phyloP scores from a whole-genome alignment of 371 early-diverging fungal genomes.

The Neoconidiobolus thromboides region DNA sequence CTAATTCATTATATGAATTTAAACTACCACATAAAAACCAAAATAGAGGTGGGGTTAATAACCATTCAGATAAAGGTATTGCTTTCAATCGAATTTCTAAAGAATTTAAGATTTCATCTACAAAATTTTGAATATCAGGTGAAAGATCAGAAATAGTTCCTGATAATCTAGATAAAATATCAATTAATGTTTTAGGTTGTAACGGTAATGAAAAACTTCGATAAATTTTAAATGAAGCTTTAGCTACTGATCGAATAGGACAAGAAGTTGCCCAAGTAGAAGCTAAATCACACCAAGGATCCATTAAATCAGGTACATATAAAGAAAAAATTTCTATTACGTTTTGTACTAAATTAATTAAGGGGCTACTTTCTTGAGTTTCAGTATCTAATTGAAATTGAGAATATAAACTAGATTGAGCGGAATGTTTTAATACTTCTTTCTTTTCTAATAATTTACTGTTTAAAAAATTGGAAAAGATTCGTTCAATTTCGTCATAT shows the following conservation, averaged over 20 bases:
- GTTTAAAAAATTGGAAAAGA: not conserved
- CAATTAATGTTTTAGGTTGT: slow-evolving; percentile 60
- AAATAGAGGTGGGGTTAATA: slow-evolving; percentile 11
- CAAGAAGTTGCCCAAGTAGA: slow-evolving; percentile 82
- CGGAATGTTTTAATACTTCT: not conserved
- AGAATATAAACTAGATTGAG: not conserved
- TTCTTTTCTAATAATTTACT: not conserved
- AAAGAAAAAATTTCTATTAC: slow-evolving; percentile 9
- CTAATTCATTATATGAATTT: not conserved
- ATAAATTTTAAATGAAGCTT: slow-evolving; percentile 74
- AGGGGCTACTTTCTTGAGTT: too few relatives aligned
- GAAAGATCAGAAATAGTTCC: slow-evolving; percentile 66
- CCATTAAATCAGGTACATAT: slow-evolving; percentile 36
- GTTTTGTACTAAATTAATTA: too few relatives aligned
- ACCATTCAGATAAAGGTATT: slow-evolving; percentile 31
- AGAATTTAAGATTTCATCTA: slow-evolving; percentile 63
- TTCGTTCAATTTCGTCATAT: not conserved
- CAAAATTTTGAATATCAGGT: slow-evolving; percentile 68
- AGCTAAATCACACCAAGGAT: slow-evolving; percentile 71
- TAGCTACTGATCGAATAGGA: slow-evolving; percentile 76
- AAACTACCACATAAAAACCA: not conserved
- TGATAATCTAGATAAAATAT: slow-evolving; percentile 61
- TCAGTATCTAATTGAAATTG: not conserved
- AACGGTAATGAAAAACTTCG: slow-evolving; percentile 56
- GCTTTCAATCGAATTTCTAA: slow-evolving; percentile 39